Base-by-base conservation (phyloP, 2,329 filamentous ascomycete genomes). In the Venturia pyrina region DNA sequence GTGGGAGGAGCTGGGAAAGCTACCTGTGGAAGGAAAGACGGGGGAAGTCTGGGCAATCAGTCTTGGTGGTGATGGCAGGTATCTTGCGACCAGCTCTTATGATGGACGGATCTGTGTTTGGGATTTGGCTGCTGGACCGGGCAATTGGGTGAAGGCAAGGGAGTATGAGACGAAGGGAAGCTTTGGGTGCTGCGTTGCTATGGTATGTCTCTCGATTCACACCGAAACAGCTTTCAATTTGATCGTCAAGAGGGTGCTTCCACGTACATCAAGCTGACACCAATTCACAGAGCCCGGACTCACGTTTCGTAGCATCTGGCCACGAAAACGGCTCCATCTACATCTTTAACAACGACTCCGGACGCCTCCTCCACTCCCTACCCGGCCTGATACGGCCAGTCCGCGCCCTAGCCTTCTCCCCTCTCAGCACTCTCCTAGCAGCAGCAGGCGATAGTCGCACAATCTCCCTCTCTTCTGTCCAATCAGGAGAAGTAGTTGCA, bases 251-350 rank as follows among this genome's bases (percentile, higher is more conserved):
- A 15, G 8, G 11, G 15, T 8, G 41, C 13, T 43, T 17, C 15
- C 41, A 15, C 10, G 41, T 43, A 43, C 41, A 43, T 53, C 6
- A 53, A 24, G 48, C 48, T 53, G 13, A 53, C 21, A 13, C 19
- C 10, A 34, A 65, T 59, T 61, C 63, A 11, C 67, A 86, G 84
- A 87, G 85, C 67, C 74, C 79, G 24, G 89, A 99, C 75, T 93
- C 93, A 64, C 87, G 85, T 68, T 89, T 91, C 75, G 96, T 93
- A 40, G 93, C 93, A 4, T 96, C 89, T 64, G 95, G 95, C 0
- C 93, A 99, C 77, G 90, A 96, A 75, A 96, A 90, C 72, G 95
- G 95, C 19, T 88, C 87, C 15, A 85, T 98, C 68, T 97, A 97
- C 78, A 87, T 99, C 68, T 99, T 98, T 82, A 93, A 92, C 80